Conservation (phyloP, 305 asterid species). For the Solanum aculeatissimum region DNA sequence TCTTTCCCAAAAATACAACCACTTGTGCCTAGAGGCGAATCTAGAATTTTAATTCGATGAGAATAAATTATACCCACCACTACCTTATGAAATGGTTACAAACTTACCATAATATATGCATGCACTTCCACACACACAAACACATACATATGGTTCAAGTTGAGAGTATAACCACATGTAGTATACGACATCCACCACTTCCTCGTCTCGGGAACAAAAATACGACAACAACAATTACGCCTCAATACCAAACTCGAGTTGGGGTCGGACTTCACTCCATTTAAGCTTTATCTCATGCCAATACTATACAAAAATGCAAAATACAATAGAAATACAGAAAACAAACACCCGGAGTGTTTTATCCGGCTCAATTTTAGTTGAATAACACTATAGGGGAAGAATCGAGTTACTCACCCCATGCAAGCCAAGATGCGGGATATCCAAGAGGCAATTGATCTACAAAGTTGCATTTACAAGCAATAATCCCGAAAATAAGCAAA, state of each 20-base stretch:
- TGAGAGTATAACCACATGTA: neutral
- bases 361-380: neutral
- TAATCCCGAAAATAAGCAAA: neutral
- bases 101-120: neutral
- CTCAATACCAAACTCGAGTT: neutral
- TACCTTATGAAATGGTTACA: neutral
- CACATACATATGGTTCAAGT: neutral
- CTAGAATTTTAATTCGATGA: neutral
- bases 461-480: constrained; percentile 10
- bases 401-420: constrained; percentile 66
- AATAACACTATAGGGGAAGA: neutral
- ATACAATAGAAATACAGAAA: neutral
- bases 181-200: neutral
- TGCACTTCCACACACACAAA: neutral
- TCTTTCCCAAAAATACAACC: neutral
- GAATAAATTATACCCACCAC: neutral
- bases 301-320: neutral
- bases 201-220: neutral
- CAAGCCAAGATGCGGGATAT: constrained; percentile 47
- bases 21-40: neutral
- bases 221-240: neutral
- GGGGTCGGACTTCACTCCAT: neutral
- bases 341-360: neutral
- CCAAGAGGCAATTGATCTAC: constrained; percentile 38
- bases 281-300: neutral